phyloP scores from a whole-genome alignment of 345 rosid genomes.

The Hibiscus mutabilis region DNA sequence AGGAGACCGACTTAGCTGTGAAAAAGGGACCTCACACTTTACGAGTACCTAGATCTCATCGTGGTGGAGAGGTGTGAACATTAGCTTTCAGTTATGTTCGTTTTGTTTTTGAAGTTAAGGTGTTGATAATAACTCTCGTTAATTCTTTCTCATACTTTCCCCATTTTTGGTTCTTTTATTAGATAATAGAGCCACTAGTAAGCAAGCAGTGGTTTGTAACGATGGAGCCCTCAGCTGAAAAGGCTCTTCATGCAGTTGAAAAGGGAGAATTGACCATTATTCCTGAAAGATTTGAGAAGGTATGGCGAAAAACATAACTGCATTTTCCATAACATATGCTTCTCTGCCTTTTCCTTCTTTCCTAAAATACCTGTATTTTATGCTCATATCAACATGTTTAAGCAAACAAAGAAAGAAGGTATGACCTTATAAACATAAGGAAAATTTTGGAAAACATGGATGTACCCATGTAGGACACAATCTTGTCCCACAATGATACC shows the following conservation, averaged over 20 bases:
- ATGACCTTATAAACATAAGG: not conserved
- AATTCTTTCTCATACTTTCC: conserved; percentile 10
- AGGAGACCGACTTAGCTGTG: conserved; percentile 85
- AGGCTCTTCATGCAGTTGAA: conserved; percentile 87
- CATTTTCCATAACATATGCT: not conserved
- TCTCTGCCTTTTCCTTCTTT: not conserved
- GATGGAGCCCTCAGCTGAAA: conserved; percentile 92
- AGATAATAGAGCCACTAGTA: conserved; percentile 91
- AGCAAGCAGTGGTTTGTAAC: conserved; percentile 98
- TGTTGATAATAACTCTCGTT: conserved; percentile 12
- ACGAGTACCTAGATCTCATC: conserved; percentile 93
- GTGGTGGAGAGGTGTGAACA: conserved; percentile 89
- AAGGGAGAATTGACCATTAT: conserved; percentile 62
- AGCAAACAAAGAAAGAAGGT: not conserved
- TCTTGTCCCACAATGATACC: not conserved
- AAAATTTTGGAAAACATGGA: not conserved
- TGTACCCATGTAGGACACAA: not conserved
- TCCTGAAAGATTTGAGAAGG: conserved; percentile 98
- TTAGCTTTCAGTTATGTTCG: conserved; percentile 10
- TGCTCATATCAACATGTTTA: not conserved
- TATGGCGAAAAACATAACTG: conserved; percentile 15
- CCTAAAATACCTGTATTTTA: not conserved
- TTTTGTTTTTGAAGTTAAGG: conserved; percentile 7
- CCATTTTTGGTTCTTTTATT: conserved; percentile 8
- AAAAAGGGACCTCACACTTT: conserved; percentile 68